Conservation (phyloP, 257 asterid genomes). For the Apocynum venetum region DNA sequence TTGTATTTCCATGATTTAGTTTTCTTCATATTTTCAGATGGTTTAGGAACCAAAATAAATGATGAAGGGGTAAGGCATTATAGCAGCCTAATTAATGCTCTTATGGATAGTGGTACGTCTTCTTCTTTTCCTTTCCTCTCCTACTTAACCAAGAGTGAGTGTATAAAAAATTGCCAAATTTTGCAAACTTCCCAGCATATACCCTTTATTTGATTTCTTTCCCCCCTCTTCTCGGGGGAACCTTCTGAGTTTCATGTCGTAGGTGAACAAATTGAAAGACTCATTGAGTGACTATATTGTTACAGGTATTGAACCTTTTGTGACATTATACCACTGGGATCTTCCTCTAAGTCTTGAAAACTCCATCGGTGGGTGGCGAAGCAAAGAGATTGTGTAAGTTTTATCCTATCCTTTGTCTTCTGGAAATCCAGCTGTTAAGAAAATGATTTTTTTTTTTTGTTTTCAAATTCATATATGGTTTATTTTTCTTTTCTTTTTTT, state of each 20-base stretch:
- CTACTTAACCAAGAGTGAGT: not conserved
- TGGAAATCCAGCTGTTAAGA: not conserved
- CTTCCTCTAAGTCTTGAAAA: slow-evolving; percentile 45
- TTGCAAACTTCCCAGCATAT: not conserved
- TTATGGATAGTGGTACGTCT: slow-evolving; percentile 36
- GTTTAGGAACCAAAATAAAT: slow-evolving; percentile 43
- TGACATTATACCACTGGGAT: slow-evolving; percentile 58
- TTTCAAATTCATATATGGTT: no score
- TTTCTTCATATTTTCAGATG: slow-evolving; percentile 36
- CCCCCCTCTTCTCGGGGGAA: no score
- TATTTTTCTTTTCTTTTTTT: no score
- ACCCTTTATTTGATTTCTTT: no score
- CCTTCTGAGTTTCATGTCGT: no score
- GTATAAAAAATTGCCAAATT: not conserved
- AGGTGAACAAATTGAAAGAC: not conserved
- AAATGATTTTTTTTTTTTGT: not conserved
- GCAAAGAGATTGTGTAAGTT: slow-evolving; percentile 41
- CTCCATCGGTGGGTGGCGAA: slow-evolving; percentile 48
- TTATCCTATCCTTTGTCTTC: not conserved
- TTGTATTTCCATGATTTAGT: not conserved
- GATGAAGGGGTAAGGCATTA: slow-evolving; percentile 46
- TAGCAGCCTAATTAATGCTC: slow-evolving; percentile 43
- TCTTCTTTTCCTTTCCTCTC: not conserved
- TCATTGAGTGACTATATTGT: not conserved
- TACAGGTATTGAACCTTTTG: slow-evolving; percentile 48